phyloP scores from a whole-genome alignment of 768 basidiomycete species.

The Candolleomyces eurysporus region DNA sequence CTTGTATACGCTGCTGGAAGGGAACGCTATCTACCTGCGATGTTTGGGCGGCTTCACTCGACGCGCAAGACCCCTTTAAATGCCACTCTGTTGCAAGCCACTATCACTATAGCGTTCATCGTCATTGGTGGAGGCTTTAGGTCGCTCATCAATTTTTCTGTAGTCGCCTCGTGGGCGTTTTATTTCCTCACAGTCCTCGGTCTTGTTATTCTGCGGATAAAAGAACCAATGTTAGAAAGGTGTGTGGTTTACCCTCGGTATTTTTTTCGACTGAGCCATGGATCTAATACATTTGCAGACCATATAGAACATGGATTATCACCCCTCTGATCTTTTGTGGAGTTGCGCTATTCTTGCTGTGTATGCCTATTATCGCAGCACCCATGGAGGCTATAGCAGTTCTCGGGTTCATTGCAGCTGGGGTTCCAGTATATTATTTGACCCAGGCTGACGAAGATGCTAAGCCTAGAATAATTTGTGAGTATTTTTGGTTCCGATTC shows the following conservation, averaged over 20 bases:
- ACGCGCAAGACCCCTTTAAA: slow-evolving; percentile 84
- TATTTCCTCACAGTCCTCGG: slow-evolving; percentile 88
- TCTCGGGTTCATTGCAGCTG: slow-evolving; percentile 74
- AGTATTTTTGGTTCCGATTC: slow-evolving; percentile 18
- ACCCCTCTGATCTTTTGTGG: slow-evolving; percentile 90
- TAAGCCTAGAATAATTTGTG: slow-evolving; percentile 39
- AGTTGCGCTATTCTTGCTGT: slow-evolving; percentile 85
- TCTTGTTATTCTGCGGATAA: slow-evolving; percentile 81
- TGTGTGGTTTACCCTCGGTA: slow-evolving; percentile 19
- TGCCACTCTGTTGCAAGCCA: slow-evolving; percentile 78
- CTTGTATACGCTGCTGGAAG: slow-evolving; percentile 87
- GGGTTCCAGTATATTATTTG: slow-evolving; percentile 81
- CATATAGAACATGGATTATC: slow-evolving; percentile 89
- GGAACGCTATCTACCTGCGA: slow-evolving; percentile 80
- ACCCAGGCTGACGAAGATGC: slow-evolving; percentile 53
- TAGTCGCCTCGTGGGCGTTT: slow-evolving; percentile 84
- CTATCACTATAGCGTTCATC: slow-evolving; percentile 75
- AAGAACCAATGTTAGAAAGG: slow-evolving; percentile 89
- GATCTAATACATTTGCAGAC: slow-evolving; percentile 41
- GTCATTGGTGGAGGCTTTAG: slow-evolving; percentile 87
- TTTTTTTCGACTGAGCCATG: not conserved
- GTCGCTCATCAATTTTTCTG: slow-evolving; percentile 85
- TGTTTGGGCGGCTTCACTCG: slow-evolving; percentile 78
- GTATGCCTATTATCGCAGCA: slow-evolving; percentile 93
- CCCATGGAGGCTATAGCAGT: slow-evolving; percentile 87